Conservation (phyloP, 2,329 filamentous ascomycete genomes). For the Verticillium alfalfae region DNA sequence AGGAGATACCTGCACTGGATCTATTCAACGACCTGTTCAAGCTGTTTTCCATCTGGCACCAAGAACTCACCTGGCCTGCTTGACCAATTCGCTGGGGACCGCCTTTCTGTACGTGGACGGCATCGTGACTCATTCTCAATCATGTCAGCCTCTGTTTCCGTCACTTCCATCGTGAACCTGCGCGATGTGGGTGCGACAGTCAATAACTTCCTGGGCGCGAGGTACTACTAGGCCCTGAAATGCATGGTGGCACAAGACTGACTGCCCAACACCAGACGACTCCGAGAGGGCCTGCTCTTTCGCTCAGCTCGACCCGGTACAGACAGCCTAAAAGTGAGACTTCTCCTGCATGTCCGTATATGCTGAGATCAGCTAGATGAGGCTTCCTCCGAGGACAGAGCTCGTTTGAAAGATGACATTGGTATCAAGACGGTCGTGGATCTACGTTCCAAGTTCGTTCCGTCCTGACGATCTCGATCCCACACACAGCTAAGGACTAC, state of each 20-base stretch:
- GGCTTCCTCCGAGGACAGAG: conserved; percentile 60
- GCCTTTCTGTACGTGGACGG: background rate
- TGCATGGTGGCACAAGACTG: background rate
- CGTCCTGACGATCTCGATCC: background rate
- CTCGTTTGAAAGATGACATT: conserved; percentile 51
- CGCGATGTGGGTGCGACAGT: conserved; percentile 68
- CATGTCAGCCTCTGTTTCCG: background rate
- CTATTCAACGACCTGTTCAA: background rate
- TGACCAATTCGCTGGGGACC: background rate
- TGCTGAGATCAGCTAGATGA: conserved; percentile 46
- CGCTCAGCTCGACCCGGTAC: conserved; percentile 60
- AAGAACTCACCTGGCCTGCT: background rate
- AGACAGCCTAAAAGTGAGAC: conserved; percentile 1
- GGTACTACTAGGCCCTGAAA: conserved; percentile 20
- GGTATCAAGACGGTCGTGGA: conserved; percentile 71
- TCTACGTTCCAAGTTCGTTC: conserved; percentile 62
- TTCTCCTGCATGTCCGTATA: background rate
- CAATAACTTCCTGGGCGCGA: conserved; percentile 51
- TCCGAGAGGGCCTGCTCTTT: conserved; percentile 61
- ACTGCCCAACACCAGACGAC: conserved; percentile 21
- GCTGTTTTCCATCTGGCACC: background rate
- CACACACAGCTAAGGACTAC: background rate
- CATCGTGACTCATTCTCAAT: background rate
- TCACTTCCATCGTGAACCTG: conserved; percentile 58
- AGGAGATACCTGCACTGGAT: background rate